These are phyloP conservation scores for Amanita brunnescens DNA, from an alignment of 768 basidiomycete genomes.

Conservation along the genomic window DNA sequence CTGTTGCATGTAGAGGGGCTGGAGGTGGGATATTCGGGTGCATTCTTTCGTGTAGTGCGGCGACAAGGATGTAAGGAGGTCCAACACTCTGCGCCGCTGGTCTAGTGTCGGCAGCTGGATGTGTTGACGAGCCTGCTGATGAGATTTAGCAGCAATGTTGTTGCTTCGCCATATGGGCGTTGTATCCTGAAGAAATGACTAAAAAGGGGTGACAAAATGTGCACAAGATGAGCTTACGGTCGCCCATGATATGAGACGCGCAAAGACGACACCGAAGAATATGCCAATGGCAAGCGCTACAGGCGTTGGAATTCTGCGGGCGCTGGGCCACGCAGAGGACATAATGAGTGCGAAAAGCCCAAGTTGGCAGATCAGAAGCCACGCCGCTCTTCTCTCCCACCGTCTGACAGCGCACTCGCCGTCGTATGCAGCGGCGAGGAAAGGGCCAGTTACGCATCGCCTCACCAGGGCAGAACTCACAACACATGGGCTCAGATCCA, in stretches of 20 bases:
- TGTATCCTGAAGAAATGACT: slow-evolving; percentile 5
- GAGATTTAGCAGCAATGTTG: slow-evolving; percentile 24
- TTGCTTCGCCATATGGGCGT: slow-evolving; percentile 1
- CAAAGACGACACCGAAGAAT: slow-evolving; percentile 49
- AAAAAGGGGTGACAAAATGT: no score
- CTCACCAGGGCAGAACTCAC: slow-evolving; percentile 2
- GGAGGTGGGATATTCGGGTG: slow-evolving; percentile 55
- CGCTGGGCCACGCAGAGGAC: slow-evolving; percentile 13
- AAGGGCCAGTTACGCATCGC: slow-evolving; percentile 5
- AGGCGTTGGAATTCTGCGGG: slow-evolving; percentile 44
- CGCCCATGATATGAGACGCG: slow-evolving; percentile 41
- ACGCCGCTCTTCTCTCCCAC: no score
- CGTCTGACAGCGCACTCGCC: neutral
- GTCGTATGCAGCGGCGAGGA: slow-evolving; percentile 5
- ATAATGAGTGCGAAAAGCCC: no score
- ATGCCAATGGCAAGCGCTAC: slow-evolving; percentile 54
- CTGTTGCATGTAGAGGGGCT: slow-evolving; percentile 80
- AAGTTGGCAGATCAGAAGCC: no score
- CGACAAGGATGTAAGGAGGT: slow-evolving; percentile 78
- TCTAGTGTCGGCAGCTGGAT: slow-evolving; percentile 71
- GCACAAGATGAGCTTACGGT: slow-evolving; percentile 24
- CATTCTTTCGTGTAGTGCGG: slow-evolving; percentile 93
- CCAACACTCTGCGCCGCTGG: slow-evolving; percentile 80
- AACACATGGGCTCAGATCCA: slow-evolving; percentile 21
- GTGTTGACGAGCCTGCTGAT: slow-evolving; percentile 46